phyloP scores from a whole-genome alignment of 371 early-diverging fungal species.

The Dichotomocladium elegans region DNA sequence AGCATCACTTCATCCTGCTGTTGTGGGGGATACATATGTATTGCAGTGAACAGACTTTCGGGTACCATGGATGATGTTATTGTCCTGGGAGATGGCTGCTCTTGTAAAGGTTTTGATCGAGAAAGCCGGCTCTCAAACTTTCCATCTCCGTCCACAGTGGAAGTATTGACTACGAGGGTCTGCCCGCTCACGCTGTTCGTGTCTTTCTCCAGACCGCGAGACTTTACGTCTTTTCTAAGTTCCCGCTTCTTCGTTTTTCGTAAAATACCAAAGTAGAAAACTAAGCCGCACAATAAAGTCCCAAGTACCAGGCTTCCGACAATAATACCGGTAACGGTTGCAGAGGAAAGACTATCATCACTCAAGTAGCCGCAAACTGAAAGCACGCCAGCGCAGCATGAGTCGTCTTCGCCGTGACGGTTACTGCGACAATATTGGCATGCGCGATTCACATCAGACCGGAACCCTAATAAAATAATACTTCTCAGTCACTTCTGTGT shows the following conservation, averaged over 20 bases:
- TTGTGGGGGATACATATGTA: slow-evolving; percentile 58
- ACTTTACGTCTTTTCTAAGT: slow-evolving; percentile 14
- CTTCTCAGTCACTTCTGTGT: neutral
- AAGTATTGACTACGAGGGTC: neutral
- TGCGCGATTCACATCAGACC: slow-evolving; percentile 6
- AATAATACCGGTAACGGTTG: slow-evolving; percentile 11
- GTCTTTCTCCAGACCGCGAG: neutral
- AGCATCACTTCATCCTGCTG: slow-evolving; percentile 70
- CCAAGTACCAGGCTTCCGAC: slow-evolving; percentile 11
- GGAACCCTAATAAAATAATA: slow-evolving; percentile 19
- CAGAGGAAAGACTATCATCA: too few relatives aligned
- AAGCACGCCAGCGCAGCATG: slow-evolving; percentile 26
- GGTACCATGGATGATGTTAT: slow-evolving; percentile 7
- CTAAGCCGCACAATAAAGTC: slow-evolving; percentile 3
- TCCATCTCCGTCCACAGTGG: neutral
- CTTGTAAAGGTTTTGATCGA: too few relatives aligned
- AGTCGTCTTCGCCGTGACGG: slow-evolving; percentile 12
- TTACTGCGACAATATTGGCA: slow-evolving; percentile 33
- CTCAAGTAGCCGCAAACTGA: slow-evolving; percentile 1
- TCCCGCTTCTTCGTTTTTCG: slow-evolving; percentile 8
- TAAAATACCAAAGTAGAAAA: slow-evolving; percentile 18
- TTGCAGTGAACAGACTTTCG: slow-evolving; percentile 44
- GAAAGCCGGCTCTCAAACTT: too few relatives aligned
- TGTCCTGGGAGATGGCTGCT: neutral
- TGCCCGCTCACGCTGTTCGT: neutral